These are phyloP conservation scores for Podospora pseudopauciseta DNA, from an alignment of 495 filamentous ascomycete species.

Conservation along the genomic window DNA sequence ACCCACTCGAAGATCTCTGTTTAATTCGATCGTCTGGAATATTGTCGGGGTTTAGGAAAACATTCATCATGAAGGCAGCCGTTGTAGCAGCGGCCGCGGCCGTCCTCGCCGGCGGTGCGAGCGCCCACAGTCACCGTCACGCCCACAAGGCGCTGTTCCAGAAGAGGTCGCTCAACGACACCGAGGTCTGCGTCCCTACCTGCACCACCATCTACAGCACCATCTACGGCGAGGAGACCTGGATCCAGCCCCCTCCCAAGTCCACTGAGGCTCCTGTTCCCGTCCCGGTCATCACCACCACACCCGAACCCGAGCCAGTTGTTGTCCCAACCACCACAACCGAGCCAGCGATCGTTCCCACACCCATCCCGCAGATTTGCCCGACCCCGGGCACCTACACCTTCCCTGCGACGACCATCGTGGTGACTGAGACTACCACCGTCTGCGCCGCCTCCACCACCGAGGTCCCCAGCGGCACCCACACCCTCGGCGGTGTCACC, in stretches of 20 bases:
- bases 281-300: slow-evolving; percentile 19
- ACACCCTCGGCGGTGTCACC: slow-evolving; percentile 74
- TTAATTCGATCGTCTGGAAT: slow-evolving; percentile 16
- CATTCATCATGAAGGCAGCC: slow-evolving; percentile 61
- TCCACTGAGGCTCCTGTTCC: slow-evolving; percentile 18
- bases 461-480: slow-evolving; percentile 58
- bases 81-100: slow-evolving; percentile 62
- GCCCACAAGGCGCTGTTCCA: slow-evolving; percentile 59
- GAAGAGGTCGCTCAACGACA: slow-evolving; percentile 41
- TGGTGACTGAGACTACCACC: slow-evolving; percentile 61
- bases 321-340: slow-evolving; percentile 23
- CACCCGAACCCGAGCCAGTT: slow-evolving; percentile 12
- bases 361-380: slow-evolving; percentile 63
- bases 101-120: slow-evolving; percentile 60
- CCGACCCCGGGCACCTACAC: slow-evolving; percentile 73
- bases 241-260: slow-evolving; percentile 42
- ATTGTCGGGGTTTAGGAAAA: slow-evolving; percentile 11
- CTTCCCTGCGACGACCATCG: slow-evolving; percentile 71
- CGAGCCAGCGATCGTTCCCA: slow-evolving; percentile 53
- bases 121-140: slow-evolving; percentile 55
- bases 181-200: slow-evolving; percentile 50
- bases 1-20: slow-evolving; percentile 15
- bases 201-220: slow-evolving; percentile 66
- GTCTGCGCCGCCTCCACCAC: slow-evolving; percentile 64
- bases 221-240: slow-evolving; percentile 56